These are phyloP conservation scores for Diaporthe sp. DNA, from an alignment of 2,329 filamentous ascomycete species.

Conservation along the genomic window DNA sequence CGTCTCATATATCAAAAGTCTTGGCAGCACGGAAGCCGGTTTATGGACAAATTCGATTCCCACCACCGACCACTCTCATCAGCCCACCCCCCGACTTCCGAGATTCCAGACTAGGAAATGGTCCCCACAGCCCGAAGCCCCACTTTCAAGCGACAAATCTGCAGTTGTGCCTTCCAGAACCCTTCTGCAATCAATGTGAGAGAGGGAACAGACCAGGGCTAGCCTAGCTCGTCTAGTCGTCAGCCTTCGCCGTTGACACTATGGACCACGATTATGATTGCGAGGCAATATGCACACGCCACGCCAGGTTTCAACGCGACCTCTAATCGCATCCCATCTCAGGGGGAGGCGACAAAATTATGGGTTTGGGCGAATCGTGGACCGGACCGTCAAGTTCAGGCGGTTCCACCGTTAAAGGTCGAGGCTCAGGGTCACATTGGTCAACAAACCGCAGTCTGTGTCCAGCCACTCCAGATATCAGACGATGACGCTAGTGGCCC, in stretches of 20 bases:
- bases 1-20: slow-evolving; percentile 30
- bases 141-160: slow-evolving; percentile 4
- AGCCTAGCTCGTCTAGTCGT: not conserved
- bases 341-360: slow-evolving; percentile 14
- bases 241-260: not conserved
- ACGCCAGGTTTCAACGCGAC: not conserved
- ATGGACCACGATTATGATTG: not conserved
- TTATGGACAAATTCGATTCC: slow-evolving; percentile 28
- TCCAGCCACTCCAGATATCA: slow-evolving; percentile 19
- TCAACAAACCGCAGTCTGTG: not conserved
- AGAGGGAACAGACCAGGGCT: slow-evolving; percentile 17
- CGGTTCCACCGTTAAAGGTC: not conserved
- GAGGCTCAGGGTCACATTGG: not conserved
- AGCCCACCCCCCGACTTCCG: slow-evolving; percentile 38
- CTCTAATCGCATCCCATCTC: not conserved
- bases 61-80: slow-evolving; percentile 31
- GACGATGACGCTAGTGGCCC: slow-evolving; percentile 25
- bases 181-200: slow-evolving; percentile 34
- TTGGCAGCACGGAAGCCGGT: slow-evolving; percentile 23
- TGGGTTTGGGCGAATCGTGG: not conserved
- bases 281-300: slow-evolving; percentile 5
- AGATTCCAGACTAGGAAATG: slow-evolving; percentile 20
- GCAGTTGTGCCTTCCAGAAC: slow-evolving; percentile 31
- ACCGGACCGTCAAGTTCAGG: not conserved
- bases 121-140: slow-evolving; percentile 8